Evolutionary conservation across 2,329 filamentous ascomycete species (phyloP).

Genomic region (Pezicula radicicola): DNA sequence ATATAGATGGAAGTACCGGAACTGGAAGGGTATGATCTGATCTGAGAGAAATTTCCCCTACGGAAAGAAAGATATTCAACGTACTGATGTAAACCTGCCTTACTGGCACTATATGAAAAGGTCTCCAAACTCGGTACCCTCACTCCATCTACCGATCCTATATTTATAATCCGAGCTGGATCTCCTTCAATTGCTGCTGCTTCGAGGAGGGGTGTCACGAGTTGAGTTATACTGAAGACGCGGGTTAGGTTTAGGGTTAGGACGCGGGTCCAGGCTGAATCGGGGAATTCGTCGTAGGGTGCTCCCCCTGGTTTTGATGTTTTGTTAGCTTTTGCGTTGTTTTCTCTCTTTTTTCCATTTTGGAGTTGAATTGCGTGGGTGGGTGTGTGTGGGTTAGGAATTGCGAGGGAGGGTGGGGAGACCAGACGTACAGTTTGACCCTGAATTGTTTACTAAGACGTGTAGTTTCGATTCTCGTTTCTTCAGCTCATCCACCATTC

Average conservation of each 20-base stretch:
- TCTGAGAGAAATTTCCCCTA: too few species aligned
- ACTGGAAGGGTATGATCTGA: too few species aligned
- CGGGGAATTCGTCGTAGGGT: slow-evolving; percentile 55
- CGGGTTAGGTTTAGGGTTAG: slow-evolving; percentile 60
- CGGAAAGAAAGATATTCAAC: too few species aligned
- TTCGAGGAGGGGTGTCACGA: slow-evolving; percentile 60
- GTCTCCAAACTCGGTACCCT: slow-evolving; percentile 57
- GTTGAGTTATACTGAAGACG: slow-evolving; percentile 62
- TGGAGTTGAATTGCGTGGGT: too few species aligned
- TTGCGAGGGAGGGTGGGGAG: too few species aligned
- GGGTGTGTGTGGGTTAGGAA: too few species aligned
- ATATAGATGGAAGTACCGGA: too few species aligned
- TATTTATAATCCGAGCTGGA: slow-evolving; percentile 60
- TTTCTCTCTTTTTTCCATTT: too few species aligned
- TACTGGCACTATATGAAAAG: slow-evolving; percentile 58
- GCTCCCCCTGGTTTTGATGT: slow-evolving; percentile 40
- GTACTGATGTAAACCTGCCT: slow-evolving; percentile 59
- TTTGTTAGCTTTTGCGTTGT: too few species aligned
- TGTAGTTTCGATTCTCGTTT: slow-evolving; percentile 51
- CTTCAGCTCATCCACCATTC: slow-evolving; percentile 54
- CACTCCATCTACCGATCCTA: slow-evolving; percentile 61
- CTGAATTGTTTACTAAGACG: slow-evolving; percentile 64
- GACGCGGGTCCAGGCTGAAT: slow-evolving; percentile 54
- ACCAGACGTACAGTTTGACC: slow-evolving; percentile 47
- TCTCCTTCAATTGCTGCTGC: slow-evolving; percentile 37